Base-by-base conservation (phyloP, 192 early-diverging fungal genomes). In the Umbelopsis sp. region DNA sequence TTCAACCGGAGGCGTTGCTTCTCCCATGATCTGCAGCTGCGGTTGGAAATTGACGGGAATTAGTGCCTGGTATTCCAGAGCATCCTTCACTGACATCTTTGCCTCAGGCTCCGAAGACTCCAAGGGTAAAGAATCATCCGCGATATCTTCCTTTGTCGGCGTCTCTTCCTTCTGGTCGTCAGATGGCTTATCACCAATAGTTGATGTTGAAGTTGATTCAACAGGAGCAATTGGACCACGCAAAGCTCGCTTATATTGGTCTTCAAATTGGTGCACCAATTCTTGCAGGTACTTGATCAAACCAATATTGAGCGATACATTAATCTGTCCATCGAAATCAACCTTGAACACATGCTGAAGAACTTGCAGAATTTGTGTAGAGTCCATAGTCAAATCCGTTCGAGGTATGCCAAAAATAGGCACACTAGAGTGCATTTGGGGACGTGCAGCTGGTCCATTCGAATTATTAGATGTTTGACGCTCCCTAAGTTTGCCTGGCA, bases 1-100 rank as follows among this genome's bases (percentile, higher is more conserved):
- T 67, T 85, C 83, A n/a, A 85, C 73, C 46, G 83, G 82, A 10
- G 83, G 83, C 2, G 83, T 85, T 6, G 83, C 83, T 66, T 85
- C 83, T 3, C 78, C 83, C 80, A 85, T 79, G 21, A 77, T 50
- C 71, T 71, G 71, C 53, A 85, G 67, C 44, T 83, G 83, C 21
- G 81, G 81, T 20, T 82, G 69, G n/a, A 85, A 76, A 46, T 78
- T 71, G 18, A 81, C 77, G 8, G 76, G 74, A 44, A 71, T 66
- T 27, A 75, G 52, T 1, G 77, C 67, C 13, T 78, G 48, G 20
- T 68, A 68, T 49, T 52, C 48, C 23, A 68, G 49, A 18, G 37
- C 46, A 35, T 11, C 67, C 48, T 52, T 41, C 37, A 41, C 10
- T 6, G 37, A 6, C 10, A 10, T 6, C 2, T 41, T 41, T 41